Conservation (phyloP, 352 stramenopile genomes). For the Globisporangium ultimum region DNA sequence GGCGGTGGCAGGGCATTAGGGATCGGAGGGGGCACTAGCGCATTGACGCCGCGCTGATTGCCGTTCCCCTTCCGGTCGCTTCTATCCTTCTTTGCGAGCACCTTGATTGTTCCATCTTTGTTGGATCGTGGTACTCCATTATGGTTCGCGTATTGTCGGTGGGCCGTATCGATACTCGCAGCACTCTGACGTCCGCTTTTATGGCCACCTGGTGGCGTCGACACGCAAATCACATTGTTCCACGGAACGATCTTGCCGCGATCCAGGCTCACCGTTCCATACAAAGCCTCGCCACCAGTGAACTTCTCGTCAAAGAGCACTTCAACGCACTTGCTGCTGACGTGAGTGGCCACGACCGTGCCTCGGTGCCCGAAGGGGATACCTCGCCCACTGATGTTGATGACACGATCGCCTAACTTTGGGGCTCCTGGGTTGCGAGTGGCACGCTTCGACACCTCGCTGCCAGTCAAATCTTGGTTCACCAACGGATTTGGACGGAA, state of each 20-base stretch:
- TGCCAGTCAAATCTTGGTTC: slow-evolving; percentile 77
- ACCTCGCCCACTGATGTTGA: slow-evolving; percentile 94
- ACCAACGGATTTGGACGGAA: slow-evolving; percentile 75
- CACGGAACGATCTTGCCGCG: slow-evolving; percentile 95
- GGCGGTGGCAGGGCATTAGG: slow-evolving; percentile 7
- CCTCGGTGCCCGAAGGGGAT: slow-evolving; percentile 96
- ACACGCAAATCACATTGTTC: slow-evolving; percentile 83
- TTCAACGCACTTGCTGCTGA: slow-evolving; percentile 96
- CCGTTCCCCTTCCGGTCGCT: neutral
- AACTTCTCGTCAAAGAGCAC: slow-evolving; percentile 97
- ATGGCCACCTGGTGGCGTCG: slow-evolving; percentile 30
- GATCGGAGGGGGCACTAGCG: slow-evolving; percentile 9
- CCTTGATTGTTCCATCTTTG: slow-evolving; percentile 10
- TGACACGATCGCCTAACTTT: slow-evolving; percentile 95
- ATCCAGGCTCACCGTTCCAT: slow-evolving; percentile 94
- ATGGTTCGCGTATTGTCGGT: slow-evolving; percentile 11
- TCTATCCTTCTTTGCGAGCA: slow-evolving; percentile 4
- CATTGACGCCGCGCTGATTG: neutral
- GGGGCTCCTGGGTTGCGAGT: slow-evolving; percentile 73
- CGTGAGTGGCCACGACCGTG: slow-evolving; percentile 97
- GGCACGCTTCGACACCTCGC: slow-evolving; percentile 52
- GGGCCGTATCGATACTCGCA: slow-evolving; percentile 5
- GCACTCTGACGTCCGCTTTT: neutral
- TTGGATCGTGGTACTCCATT: slow-evolving; percentile 11
- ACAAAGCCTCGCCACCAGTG: slow-evolving; percentile 94